Evolutionary conservation across 352 stramenopile genomes (phyloP).

Genomic region (Phytophthora tentaculata): DNA sequence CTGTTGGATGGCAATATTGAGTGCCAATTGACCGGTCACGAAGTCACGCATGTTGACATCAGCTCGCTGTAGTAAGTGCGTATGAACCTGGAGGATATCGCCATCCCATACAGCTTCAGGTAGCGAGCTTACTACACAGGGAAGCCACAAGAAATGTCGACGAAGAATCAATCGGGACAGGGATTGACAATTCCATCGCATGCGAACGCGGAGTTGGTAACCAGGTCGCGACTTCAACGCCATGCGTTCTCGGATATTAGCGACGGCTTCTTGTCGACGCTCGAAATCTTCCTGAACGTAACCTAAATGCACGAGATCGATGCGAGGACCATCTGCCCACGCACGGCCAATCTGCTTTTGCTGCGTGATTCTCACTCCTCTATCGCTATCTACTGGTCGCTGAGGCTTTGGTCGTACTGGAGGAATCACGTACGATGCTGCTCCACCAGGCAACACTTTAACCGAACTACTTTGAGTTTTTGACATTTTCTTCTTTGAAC

Average conservation of each 20-base stretch:
- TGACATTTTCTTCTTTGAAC: conserved; percentile 16
- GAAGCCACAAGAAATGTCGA: conserved; percentile 72
- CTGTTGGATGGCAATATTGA: conserved; percentile 84
- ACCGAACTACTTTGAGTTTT: conserved; percentile 21
- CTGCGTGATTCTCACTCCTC: conserved; percentile 43
- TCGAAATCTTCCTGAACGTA: conserved; percentile 76
- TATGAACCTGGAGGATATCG: conserved; percentile 78
- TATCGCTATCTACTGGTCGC: conserved; percentile 32
- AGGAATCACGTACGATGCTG: conserved; percentile 35
- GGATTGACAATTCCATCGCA: conserved; percentile 57
- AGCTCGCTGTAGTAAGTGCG: conserved; percentile 52
- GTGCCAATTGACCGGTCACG: conserved; percentile 54
- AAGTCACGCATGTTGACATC: conserved; percentile 67
- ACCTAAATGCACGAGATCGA: conserved; percentile 73
- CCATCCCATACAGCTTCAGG: conserved; percentile 76
- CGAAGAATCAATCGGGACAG: conserved; percentile 55
- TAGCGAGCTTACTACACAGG: conserved; percentile 64
- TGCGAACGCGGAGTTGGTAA: conserved; percentile 64
- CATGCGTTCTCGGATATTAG: conserved; percentile 63
- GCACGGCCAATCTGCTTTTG: conserved; percentile 70
- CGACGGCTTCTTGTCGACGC: conserved; percentile 61
- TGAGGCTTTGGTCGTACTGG: conserved; percentile 31
- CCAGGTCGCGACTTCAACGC: conserved; percentile 62
- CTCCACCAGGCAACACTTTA: conserved; percentile 31
- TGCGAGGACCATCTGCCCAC: conserved; percentile 64